Percentiles rank a stretch among this genome's conserved stretches.
phyloP scores from a whole-genome alignment of 2,329 filamentous ascomycete genomes.

The Aspergillus terreus region DNA sequence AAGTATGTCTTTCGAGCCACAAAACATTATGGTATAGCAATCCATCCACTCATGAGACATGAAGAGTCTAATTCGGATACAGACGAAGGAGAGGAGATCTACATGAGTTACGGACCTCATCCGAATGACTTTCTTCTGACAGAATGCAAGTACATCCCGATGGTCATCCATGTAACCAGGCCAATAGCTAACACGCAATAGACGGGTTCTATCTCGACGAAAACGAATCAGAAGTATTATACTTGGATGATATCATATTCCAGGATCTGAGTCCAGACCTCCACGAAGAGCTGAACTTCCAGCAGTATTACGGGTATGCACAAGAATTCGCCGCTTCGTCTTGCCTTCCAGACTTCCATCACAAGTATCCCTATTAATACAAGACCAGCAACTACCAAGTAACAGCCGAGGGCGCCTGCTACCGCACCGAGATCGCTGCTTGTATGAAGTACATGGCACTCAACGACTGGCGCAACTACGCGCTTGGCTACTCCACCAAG shows the following conservation, averaged over 20 bases:
- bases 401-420: constrained; percentile 37
- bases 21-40: constrained; percentile 28
- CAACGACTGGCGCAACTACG: constrained; percentile 37
- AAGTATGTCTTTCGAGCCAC: constrained; percentile 34
- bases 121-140: constrained; percentile 41
- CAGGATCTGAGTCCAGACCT: constrained; percentile 25
- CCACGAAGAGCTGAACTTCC: constrained; percentile 31
- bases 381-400: constrained; percentile 39
- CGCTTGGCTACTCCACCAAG: constrained; percentile 32
- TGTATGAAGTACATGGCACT: constrained; percentile 38
- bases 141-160: constrained; percentile 34
- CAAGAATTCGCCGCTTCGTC: background rate
- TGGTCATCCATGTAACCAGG: background rate
- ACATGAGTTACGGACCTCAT: constrained; percentile 43
- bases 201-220: constrained; percentile 42
- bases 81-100: constrained; percentile 42
- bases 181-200: constrained; percentile 13
- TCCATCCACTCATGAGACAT: background rate
- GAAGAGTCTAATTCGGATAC: background rate
- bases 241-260: constrained; percentile 41
- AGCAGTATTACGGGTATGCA: constrained; percentile 39
- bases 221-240: constrained; percentile 39
- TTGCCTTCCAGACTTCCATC: background rate
- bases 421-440: constrained; percentile 41
- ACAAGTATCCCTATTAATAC: background rate